phyloP scores from a whole-genome alignment of 1,284 basidiomycete species.

The Neonothopanus nambi region DNA sequence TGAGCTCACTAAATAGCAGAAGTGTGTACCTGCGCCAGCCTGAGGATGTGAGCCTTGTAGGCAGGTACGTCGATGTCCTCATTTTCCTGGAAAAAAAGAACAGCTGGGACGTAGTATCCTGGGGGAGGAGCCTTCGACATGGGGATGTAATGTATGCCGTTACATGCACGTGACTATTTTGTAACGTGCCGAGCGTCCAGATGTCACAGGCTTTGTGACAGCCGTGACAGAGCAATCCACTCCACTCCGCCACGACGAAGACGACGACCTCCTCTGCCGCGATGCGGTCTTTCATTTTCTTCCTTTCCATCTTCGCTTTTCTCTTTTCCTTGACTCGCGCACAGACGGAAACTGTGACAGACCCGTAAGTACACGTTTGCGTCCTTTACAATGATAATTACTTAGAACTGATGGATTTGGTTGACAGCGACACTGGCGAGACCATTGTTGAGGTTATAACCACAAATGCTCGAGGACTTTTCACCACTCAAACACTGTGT shows the following conservation, averaged over 20 bases:
- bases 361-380: slow-evolving; percentile 38
- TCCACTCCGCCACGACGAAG: too few relatives aligned
- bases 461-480: slow-evolving; percentile 40
- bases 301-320: slow-evolving; percentile 17
- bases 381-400: slow-evolving; percentile 6
- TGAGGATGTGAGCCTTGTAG: slow-evolving; percentile 63
- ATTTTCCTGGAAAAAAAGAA: slow-evolving; percentile 66
- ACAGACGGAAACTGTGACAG: slow-evolving; percentile 47
- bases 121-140: slow-evolving; percentile 49
- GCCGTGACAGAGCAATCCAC: too few relatives aligned
- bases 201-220: background rate
- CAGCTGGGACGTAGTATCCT: slow-evolving; percentile 75
- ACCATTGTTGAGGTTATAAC: slow-evolving; percentile 57
- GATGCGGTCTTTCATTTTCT: slow-evolving; percentile 9
- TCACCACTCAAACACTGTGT: slow-evolving; percentile 49
- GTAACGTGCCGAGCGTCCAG: too few relatives aligned
- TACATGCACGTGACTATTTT: too few relatives aligned
- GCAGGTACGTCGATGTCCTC: slow-evolving; percentile 64
- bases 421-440: slow-evolving; percentile 43
- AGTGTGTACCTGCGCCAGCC: slow-evolving; percentile 57
- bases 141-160: background rate
- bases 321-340: slow-evolving; percentile 36
- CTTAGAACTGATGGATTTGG: slow-evolving; percentile 1
- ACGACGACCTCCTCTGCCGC: background rate
- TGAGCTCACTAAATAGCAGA: slow-evolving; percentile 5